A percentile compares a stretch with the other conserved stretches of the same genome.
Conservation (phyloP, 495 filamentous ascomycete genomes). For the Penicillium pancosmium region DNA sequence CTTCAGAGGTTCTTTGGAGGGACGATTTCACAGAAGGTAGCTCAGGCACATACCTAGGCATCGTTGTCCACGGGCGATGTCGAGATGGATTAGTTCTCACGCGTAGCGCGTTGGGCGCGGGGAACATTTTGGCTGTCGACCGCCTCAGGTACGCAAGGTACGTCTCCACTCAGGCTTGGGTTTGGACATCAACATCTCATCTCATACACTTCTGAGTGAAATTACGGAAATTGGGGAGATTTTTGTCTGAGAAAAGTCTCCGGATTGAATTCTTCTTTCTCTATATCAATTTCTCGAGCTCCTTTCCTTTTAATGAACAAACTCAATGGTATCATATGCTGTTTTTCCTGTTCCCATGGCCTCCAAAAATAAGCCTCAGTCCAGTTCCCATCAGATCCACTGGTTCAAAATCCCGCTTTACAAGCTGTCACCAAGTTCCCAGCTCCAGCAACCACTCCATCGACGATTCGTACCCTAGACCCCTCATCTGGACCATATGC, state of each 20-base stretch:
- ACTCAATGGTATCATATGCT: not conserved
- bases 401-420: conserved; percentile 40
- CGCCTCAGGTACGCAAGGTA: not conserved
- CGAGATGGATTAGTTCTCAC: conserved; percentile 38
- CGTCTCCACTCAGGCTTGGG: not conserved
- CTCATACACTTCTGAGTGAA: not conserved
- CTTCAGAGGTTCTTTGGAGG: not conserved
- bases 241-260: not conserved
- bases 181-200: conserved; percentile 20
- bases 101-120: conserved; percentile 47
- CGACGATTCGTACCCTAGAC: conserved; percentile 67
- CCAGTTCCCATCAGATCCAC: not conserved
- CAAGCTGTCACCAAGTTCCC: conserved; percentile 60
- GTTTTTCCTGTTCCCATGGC: not conserved
- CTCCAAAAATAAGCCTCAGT: not conserved
- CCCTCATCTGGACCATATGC: conserved; percentile 64
- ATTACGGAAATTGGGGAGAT: not conserved
- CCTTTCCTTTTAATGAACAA: not conserved
- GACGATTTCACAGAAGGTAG: not conserved
- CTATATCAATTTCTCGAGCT: not conserved
- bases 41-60: conserved; percentile 44
- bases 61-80: conserved; percentile 30
- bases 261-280: not conserved
- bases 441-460: conserved; percentile 81
- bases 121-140: conserved; percentile 29